Percentiles rank a stretch among this genome's conserved stretches.
phyloP scores from a whole-genome alignment of 1,284 basidiomycete genomes.

The Irpex rosettiformis region DNA sequence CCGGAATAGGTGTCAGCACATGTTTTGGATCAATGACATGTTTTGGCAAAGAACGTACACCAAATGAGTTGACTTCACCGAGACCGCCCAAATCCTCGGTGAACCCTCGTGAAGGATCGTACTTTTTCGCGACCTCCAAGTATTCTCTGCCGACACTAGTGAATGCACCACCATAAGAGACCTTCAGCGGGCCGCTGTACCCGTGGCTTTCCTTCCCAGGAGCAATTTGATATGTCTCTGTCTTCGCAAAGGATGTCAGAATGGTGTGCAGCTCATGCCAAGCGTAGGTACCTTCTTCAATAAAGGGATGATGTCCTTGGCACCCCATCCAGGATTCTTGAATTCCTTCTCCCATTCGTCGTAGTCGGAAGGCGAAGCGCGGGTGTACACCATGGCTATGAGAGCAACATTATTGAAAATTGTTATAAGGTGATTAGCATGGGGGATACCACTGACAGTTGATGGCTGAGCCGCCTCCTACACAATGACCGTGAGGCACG shows the following conservation, averaged over 20 bases:
- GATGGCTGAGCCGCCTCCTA: slow-evolving; percentile 53
- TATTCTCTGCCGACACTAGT: slow-evolving; percentile 17
- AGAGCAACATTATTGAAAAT: background rate
- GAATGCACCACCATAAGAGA: slow-evolving; percentile 14
- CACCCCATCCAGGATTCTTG: slow-evolving; percentile 50
- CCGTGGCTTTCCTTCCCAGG: slow-evolving; percentile 13
- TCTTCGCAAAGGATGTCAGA: background rate
- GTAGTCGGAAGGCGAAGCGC: slow-evolving; percentile 49
- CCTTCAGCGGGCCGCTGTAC: slow-evolving; percentile 18
- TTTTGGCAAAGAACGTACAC: slow-evolving; percentile 9
- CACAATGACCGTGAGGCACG: slow-evolving; percentile 36
- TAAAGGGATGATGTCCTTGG: slow-evolving; percentile 40
- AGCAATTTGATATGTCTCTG: slow-evolving; percentile 9
- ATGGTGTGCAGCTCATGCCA: background rate
- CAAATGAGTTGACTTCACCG: slow-evolving; percentile 15
- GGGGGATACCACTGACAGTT: slow-evolving; percentile 36
- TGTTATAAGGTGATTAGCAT: background rate
- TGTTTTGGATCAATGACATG: background rate
- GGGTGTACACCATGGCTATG: slow-evolving; percentile 36
- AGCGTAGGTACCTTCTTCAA: slow-evolving; percentile 9
- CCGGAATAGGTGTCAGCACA: background rate
- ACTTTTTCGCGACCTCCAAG: slow-evolving; percentile 12
- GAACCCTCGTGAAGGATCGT: slow-evolving; percentile 15
- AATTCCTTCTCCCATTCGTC: slow-evolving; percentile 45
- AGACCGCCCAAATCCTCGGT: slow-evolving; percentile 16